Evolutionary conservation across 768 basidiomycete genomes (phyloP).

Genomic region (Serendipita indica): DNA sequence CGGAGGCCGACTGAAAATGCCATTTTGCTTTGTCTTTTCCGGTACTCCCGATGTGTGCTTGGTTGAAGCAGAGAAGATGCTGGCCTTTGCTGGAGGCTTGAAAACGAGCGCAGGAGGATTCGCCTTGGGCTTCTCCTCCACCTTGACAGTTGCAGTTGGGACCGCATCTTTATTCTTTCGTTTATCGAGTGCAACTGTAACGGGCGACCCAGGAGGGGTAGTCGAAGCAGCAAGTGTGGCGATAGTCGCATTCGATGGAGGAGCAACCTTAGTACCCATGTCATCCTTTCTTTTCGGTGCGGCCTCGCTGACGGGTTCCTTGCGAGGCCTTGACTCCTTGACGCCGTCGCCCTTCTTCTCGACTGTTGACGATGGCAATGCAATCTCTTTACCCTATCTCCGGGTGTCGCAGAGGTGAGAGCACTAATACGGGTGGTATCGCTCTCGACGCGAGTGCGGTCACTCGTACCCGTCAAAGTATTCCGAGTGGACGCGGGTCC

Average conservation of each 20-base stretch:
- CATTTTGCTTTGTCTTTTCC: background rate
- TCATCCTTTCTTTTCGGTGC: background rate
- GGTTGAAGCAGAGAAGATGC: background rate
- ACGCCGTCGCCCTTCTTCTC: background rate
- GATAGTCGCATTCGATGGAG: background rate
- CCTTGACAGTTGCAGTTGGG: background rate
- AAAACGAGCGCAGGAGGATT: background rate
- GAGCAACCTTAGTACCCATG: background rate
- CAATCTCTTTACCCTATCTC: background rate
- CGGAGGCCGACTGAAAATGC: background rate
- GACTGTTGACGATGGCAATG: background rate
- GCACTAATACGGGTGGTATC: background rate
- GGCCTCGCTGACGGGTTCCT: too few relatives aligned
- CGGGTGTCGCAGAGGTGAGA: background rate
- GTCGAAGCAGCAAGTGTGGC: background rate
- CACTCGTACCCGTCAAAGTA: background rate
- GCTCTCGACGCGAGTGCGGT: background rate
- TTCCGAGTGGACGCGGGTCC: background rate
- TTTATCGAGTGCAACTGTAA: background rate
- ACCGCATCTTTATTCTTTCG: background rate
- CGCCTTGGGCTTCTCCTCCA: background rate
- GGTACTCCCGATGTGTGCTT: background rate
- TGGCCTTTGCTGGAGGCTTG: slow-evolving; percentile 1
- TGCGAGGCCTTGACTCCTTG: background rate
- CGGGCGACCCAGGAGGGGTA: background rate